Evolutionary conservation across 2,329 filamentous ascomycete genomes (phyloP), one percentile per base, ranked within the genome.

Genomic region (Ceratocystis harringtonii): DNA sequence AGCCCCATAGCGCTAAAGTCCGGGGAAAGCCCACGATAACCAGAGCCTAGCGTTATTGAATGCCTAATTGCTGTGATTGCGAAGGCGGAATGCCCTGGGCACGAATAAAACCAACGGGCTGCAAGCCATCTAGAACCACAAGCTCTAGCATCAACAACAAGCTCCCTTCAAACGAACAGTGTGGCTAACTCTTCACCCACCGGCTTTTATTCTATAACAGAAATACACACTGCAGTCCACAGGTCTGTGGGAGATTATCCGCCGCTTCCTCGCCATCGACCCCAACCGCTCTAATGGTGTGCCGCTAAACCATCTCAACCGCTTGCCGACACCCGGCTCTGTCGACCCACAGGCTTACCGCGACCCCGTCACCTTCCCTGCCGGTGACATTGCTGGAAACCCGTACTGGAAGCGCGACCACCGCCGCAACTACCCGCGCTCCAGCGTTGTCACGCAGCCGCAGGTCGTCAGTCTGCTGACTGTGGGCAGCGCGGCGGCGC

Each of bases 221-320:
- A 97, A 97, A 89, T 92, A 99, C 79, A 95, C 92, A 44, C 80
- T 97, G 69, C 89, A 96, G 74, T 94, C 92, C 63, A 84, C 81
- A 48, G 94, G 94, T 50, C 79, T 97, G 76, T 97, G 90, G 89
- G 91, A 92, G 73, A 79, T 79, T 66, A 78, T 99, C 75, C 91
- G 92, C 75, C 84, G 85, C 70, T 74, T 87, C 71, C 76, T 96
- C 70, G 84, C 90, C 70, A 79, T 99, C 72, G 92, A 96, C 75
- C 83, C 91, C 44, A 85, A 89, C 73, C 92, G 94, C 70, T 96
- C 92, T 70, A 91, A 88, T 72, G 94, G 94, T 76, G 80, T 99
- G 22, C 94, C 94, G 60, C 79, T 99, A 72, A 97, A 97, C 82
- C 86, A 91, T 50, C 87, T 92, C 79, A 96, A 84, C 83, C 92